These are phyloP conservation scores for Crithidia fasciculata DNA, from an alignment of 208 protist genomes.

Conservation along the genomic window DNA sequence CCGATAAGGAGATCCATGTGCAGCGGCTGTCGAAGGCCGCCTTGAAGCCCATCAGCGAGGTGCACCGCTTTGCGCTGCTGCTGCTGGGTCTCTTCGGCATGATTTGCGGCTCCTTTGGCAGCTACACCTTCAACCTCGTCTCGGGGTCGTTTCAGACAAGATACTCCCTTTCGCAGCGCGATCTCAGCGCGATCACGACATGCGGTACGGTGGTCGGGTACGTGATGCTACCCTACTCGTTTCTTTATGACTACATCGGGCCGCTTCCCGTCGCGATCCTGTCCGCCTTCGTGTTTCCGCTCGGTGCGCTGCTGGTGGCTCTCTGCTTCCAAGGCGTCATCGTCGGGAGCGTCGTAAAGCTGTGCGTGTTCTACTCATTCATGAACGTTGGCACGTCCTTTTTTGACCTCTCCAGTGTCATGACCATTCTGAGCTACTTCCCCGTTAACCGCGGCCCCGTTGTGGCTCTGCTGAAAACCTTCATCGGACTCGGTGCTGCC, in stretches of 20 bases:
- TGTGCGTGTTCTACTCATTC: constrained; percentile 49
- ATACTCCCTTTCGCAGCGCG: constrained; percentile 54
- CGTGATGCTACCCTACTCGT: constrained; percentile 45
- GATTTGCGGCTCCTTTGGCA: constrained; percentile 56
- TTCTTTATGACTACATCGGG: constrained; percentile 57
- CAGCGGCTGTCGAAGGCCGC: constrained; percentile 8
- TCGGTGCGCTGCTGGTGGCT: constrained; percentile 40
- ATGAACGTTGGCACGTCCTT: constrained; percentile 35
- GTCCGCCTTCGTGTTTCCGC: constrained; percentile 34
- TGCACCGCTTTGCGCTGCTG: constrained; percentile 51
- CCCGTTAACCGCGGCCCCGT: constrained; percentile 47
- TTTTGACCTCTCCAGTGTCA: constrained; percentile 40
- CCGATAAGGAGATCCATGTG: constrained; percentile 17
- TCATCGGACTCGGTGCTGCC: constrained; percentile 57
- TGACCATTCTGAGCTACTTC: constrained; percentile 59
- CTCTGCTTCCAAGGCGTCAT: constrained; percentile 50
- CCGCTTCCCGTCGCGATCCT: constrained; percentile 40
- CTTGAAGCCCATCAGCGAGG: constrained; percentile 44
- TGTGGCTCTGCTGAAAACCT: constrained; percentile 59
- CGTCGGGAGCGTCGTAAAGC: constrained; percentile 29
- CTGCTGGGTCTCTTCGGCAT: constrained; percentile 46
- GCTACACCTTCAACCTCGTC: constrained; percentile 68
- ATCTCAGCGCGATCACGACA: constrained; percentile 67
- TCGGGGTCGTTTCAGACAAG: constrained; percentile 47
- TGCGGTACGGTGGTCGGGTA: constrained; percentile 43